Conservation (phyloP, 495 filamentous ascomycete species). For the Tetracladium setigerum region DNA sequence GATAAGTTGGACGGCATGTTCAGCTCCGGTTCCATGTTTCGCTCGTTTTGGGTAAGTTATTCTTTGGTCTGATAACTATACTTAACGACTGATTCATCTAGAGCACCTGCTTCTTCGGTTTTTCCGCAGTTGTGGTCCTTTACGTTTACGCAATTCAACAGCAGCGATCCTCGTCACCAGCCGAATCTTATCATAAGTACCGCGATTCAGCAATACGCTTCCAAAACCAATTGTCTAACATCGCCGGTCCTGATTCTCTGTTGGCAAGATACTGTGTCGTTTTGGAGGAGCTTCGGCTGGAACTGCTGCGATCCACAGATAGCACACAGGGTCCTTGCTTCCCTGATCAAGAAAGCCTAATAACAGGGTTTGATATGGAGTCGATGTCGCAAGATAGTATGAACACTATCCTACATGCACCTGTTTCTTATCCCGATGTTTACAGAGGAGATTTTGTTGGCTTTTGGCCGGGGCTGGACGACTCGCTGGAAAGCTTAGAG, state of each 20-base stretch:
- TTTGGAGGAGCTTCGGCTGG: not conserved
- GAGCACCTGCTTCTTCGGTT: constrained; percentile 49
- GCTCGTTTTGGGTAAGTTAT: constrained; percentile 6
- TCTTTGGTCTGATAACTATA: not conserved
- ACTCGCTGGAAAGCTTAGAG: too few relatives aligned
- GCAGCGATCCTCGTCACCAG: not conserved
- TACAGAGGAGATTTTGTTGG: too few relatives aligned
- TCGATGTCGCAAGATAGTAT: too few relatives aligned
- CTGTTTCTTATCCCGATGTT: too few relatives aligned
- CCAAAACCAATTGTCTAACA: not conserved
- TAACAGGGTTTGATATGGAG: too few relatives aligned
- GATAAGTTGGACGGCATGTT: not conserved
- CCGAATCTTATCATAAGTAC: too few relatives aligned
- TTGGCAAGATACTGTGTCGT: not conserved
- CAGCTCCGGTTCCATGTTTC: constrained; percentile 20
- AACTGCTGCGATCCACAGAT: too few relatives aligned
- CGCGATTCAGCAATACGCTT: too few relatives aligned
- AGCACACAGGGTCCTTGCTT: too few relatives aligned
- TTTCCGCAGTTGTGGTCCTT: constrained; percentile 45
- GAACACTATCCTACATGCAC: too few relatives aligned
- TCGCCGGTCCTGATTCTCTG: not conserved
- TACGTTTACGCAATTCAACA: constrained; percentile 50
- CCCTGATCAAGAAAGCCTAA: too few relatives aligned
- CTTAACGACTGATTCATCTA: not conserved
- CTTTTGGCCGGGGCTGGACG: too few relatives aligned